Conservation (phyloP, 2,329 filamentous ascomycete genomes). For the Fusarium sp. region DNA sequence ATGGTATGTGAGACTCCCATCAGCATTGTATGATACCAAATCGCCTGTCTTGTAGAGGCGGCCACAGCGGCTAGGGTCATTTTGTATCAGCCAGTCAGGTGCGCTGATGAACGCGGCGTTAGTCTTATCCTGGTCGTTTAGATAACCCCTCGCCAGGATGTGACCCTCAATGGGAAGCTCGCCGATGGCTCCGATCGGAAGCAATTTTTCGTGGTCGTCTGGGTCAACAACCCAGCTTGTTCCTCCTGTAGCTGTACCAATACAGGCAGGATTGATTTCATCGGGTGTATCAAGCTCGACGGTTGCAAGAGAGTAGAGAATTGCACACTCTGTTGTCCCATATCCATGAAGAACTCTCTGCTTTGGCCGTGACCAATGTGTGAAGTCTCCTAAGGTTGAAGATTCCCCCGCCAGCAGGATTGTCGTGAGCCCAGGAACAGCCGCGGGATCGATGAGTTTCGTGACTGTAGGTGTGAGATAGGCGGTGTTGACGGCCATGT, state of each 20-base stretch:
- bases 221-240: conserved; percentile 20
- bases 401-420: conserved; percentile 15
- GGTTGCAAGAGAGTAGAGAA: conserved; percentile 4
- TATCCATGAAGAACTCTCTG: conserved; percentile 11
- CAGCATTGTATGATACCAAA: conserved; percentile 52
- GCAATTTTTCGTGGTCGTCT: conserved; percentile 7
- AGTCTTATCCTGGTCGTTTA: conserved; percentile 3
- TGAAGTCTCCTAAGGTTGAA: conserved; percentile 4
- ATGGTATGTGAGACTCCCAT: conserved; percentile 53
- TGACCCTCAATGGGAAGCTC: conserved; percentile 22
- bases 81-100: background rate
- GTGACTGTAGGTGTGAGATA: conserved; percentile 18
- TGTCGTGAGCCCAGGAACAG: conserved; percentile 3
- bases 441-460: conserved; percentile 4
- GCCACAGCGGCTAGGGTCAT: background rate
- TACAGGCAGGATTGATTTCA: conserved; percentile 2
- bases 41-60: conserved; percentile 61
- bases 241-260: conserved; percentile 6
- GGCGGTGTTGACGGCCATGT: conserved; percentile 8
- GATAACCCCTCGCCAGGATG: conserved; percentile 3
- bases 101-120: conserved; percentile 2
- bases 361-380: conserved; percentile 8
- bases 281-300: background rate
- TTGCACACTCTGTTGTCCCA: conserved; percentile 19
- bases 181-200: background rate